A percentile compares a stretch with the other conserved stretches of the same genome.
Evolutionary conservation across 129 eudicot species (phyloP).

Genomic region (Calendula officinalis): DNA sequence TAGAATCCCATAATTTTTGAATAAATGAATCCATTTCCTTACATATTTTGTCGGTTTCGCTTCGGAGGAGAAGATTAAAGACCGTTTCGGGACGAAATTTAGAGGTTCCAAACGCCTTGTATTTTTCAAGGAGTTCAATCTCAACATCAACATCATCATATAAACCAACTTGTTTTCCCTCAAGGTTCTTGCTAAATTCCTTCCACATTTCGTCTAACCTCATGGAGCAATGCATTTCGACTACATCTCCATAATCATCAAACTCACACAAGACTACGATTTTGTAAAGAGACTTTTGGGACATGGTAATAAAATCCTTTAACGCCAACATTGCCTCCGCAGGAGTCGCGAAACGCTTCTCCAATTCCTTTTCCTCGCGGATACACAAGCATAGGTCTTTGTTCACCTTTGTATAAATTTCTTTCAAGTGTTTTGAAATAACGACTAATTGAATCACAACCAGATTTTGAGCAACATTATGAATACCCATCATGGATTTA

Average conservation of each 20-base stretch:
- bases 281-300: slow-evolving; percentile 8
- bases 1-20: slow-evolving; percentile 3
- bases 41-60: not conserved
- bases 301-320: not conserved
- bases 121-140: not conserved
- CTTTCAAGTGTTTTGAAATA: not conserved
- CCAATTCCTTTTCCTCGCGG: not conserved
- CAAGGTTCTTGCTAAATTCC: not conserved
- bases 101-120: not conserved
- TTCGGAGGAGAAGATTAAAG: not conserved
- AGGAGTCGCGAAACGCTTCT: slow-evolving; percentile 6
- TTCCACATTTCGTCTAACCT: not conserved
- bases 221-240: not conserved
- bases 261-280: not conserved
- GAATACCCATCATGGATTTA: slow-evolving; percentile 19
- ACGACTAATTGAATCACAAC: not conserved
- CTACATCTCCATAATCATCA: not conserved
- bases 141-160: not conserved
- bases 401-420: not conserved
- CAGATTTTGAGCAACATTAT: slow-evolving; percentile 13
- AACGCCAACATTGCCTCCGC: slow-evolving; percentile 1
- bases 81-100: not conserved
- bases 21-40: not conserved
- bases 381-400: slow-evolving; percentile 7
- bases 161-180: not conserved